These are phyloP conservation scores for Pelargonium myrrhifolium DNA, from an alignment of 441 rosid genomes.

Conservation along the genomic window DNA sequence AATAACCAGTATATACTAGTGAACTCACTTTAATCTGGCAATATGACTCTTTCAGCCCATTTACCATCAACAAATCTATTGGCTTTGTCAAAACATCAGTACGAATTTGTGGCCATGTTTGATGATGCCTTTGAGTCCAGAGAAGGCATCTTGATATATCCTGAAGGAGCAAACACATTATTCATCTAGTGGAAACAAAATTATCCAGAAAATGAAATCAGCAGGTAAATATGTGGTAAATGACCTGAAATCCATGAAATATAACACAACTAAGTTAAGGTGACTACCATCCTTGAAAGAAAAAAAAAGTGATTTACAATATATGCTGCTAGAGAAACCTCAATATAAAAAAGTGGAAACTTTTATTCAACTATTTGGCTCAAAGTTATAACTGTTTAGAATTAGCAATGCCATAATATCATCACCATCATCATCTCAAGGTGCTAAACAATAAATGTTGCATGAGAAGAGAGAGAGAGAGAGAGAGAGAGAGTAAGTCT, in stretches of 20 bases:
- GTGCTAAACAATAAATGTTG: no score
- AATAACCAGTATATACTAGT: not conserved
- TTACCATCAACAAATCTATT: constrained; percentile 76
- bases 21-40: constrained; percentile 68
- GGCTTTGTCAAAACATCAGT: constrained; percentile 77
- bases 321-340: not conserved
- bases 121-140: constrained; percentile 94
- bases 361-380: not conserved
- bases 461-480: no score
- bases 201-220: not conserved
- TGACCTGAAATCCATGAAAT: not conserved
- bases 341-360: no score
- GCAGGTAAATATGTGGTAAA: not conserved
- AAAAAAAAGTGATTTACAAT: not conserved
- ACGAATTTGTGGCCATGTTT: constrained; percentile 85
- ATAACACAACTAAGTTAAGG: not conserved
- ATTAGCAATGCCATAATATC: not conserved
- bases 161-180: constrained; percentile 30
- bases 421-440: not conserved
- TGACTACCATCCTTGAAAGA: no score
- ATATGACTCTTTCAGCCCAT: constrained; percentile 67
- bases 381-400: not conserved
- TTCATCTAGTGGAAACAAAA: constrained; percentile 10
- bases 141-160: constrained; percentile 96
- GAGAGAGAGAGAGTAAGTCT: no score